These are phyloP conservation scores for Rhodamnia argentea DNA, from an alignment of 345 rosid genomes.

Conservation along the genomic window DNA sequence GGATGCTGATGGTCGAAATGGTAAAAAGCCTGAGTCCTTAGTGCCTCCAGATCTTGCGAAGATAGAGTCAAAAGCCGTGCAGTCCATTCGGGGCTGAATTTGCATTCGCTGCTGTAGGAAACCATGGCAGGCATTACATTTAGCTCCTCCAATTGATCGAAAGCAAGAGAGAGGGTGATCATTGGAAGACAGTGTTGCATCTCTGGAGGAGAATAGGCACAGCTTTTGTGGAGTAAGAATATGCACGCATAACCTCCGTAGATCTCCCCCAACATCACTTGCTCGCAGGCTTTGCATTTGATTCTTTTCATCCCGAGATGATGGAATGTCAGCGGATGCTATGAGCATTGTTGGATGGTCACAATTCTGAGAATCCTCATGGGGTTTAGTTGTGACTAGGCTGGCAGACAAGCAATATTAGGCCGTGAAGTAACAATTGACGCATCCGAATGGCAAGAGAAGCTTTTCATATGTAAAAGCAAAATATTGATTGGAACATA, in stretches of 20 bases:
- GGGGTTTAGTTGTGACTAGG: not conserved
- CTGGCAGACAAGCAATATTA: not conserved
- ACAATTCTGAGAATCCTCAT: not conserved
- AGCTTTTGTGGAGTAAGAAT: not conserved
- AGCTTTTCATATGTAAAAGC: not conserved
- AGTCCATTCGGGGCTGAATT: not conserved
- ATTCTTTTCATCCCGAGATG: not conserved
- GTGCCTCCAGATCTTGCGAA: not conserved
- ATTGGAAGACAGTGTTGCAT: not conserved
- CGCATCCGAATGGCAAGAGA: not conserved
- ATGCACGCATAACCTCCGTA: not conserved
- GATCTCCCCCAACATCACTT: not conserved
- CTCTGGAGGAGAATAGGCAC: rapidly evolving
- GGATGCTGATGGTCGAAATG: not conserved
- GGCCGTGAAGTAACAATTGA: not conserved
- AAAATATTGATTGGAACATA: no score
- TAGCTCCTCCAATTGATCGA: not conserved
- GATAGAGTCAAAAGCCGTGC: not conserved
- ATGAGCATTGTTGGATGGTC: not conserved
- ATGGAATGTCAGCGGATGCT: not conserved
- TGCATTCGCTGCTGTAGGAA: not conserved
- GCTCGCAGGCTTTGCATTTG: not conserved
- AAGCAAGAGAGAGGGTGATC: not conserved
- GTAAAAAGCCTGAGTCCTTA: not conserved
- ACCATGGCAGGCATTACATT: not conserved